Percentiles rank a stretch among this genome's conserved stretches.
phyloP scores from a whole-genome alignment of 1,139 yeast species.

The Barnettozyma hawaiiensis region DNA sequence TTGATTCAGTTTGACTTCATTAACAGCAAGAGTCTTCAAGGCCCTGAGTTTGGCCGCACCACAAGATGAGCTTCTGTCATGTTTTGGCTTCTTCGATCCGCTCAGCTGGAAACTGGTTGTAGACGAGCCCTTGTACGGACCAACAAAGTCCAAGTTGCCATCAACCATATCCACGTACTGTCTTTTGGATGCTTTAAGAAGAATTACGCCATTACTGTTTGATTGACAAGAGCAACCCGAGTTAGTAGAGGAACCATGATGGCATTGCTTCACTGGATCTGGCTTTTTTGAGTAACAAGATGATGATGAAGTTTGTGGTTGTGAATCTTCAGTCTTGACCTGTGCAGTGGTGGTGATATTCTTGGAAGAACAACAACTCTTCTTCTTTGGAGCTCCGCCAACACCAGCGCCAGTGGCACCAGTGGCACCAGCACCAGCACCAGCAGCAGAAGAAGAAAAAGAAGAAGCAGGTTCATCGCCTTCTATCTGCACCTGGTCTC shows the following conservation, averaged over 20 bases:
- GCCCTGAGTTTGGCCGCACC: slow-evolving; percentile 5
- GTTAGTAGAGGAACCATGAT: slow-evolving; percentile 9
- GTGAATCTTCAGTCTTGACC: not conserved
- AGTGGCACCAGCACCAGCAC: too few relatives aligned
- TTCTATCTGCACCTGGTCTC: slow-evolving; percentile 16
- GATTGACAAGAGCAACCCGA: slow-evolving; percentile 6
- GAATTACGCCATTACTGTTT: slow-evolving; percentile 29
- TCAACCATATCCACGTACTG: slow-evolving; percentile 45
- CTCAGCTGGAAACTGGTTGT: slow-evolving; percentile 18
- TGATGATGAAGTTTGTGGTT: slow-evolving; percentile 5
- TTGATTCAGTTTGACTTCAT: slow-evolving; percentile 8
- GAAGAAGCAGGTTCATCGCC: slow-evolving; percentile 1
- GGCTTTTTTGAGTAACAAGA: slow-evolving; percentile 6
- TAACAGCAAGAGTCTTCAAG: slow-evolving; percentile 18
- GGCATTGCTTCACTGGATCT: not conserved
- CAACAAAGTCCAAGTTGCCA: slow-evolving; percentile 26
- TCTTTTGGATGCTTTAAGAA: slow-evolving; percentile 42
- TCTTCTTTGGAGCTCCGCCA: not conserved
- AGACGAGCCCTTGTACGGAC: slow-evolving; percentile 19
- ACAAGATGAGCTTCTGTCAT: slow-evolving; percentile 12
- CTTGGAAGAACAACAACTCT: slow-evolving; percentile 1
- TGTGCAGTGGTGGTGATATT: not conserved
- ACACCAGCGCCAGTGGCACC: too few relatives aligned
- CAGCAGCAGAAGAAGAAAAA: not conserved
- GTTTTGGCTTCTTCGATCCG: slow-evolving; percentile 3